phyloP scores from a whole-genome alignment of 2,329 filamentous ascomycete genomes.

The Diplodia mutila region DNA sequence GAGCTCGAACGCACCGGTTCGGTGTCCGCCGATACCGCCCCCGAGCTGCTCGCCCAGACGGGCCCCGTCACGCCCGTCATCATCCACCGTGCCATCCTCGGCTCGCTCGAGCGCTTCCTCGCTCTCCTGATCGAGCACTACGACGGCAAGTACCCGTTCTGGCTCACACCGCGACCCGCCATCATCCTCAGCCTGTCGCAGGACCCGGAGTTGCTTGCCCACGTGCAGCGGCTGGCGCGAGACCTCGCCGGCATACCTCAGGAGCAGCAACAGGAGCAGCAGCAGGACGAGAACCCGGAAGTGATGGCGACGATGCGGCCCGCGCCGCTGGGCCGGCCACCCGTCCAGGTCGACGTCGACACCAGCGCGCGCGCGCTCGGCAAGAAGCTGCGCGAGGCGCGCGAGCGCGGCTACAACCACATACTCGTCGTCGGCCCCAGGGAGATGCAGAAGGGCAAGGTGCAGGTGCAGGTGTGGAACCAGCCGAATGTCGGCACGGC shows the following conservation, averaged over 20 bases:
- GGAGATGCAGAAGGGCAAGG: slow-evolving; percentile 34
- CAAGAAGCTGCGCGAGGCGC: slow-evolving; percentile 75
- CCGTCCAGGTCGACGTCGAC: slow-evolving; percentile 71
- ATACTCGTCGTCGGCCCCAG: slow-evolving; percentile 69
- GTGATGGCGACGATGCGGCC: slow-evolving; percentile 40
- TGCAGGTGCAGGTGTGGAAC: slow-evolving; percentile 15
- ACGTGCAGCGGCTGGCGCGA: slow-evolving; percentile 46
- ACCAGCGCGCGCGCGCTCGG: slow-evolving; percentile 63
- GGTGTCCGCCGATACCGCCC: neutral
- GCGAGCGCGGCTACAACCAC: slow-evolving; percentile 70
- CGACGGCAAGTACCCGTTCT: slow-evolving; percentile 80
- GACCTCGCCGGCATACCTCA: too few relatives aligned
- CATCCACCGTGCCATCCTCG: slow-evolving; percentile 82
- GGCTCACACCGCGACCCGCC: slow-evolving; percentile 80
- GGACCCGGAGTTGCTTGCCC: slow-evolving; percentile 58
- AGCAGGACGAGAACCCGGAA: neutral
- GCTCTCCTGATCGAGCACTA: slow-evolving; percentile 85
- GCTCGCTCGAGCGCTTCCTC: slow-evolving; percentile 82
- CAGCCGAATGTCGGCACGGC: neutral
- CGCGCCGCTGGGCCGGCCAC: slow-evolving; percentile 56
- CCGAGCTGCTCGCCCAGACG: slow-evolving; percentile 40
- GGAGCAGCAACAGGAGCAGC: too few relatives aligned
- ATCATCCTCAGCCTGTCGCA: slow-evolving; percentile 72
- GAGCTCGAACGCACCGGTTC: slow-evolving; percentile 53
- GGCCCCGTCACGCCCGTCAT: slow-evolving; percentile 68